Evolutionary conservation across 2,329 filamentous ascomycete genomes (phyloP).

Genomic region (Orbilia quercus): DNA sequence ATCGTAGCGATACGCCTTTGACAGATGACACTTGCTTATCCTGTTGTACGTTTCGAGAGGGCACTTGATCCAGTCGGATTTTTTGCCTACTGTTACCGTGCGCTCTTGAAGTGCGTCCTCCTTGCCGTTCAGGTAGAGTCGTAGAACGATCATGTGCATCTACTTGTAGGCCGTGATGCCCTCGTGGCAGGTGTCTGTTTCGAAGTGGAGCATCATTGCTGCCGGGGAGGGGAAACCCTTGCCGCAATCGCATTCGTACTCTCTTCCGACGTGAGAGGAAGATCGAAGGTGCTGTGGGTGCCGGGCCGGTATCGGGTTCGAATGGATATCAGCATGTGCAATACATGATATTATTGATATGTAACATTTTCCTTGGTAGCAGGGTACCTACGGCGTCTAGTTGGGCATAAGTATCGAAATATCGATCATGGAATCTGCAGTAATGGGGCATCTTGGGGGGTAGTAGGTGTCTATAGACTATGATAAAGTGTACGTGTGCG

Average conservation of each 20-base stretch:
- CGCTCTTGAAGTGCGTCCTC: neutral
- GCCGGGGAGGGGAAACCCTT: neutral
- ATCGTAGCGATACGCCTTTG: no score
- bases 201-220: neutral
- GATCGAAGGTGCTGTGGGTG: neutral
- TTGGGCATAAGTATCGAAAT: no score
- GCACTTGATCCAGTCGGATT: neutral
- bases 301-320: no score
- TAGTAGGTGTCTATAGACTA: no score
- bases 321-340: no score
- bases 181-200: neutral
- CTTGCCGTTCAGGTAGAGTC: neutral
- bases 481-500: no score
- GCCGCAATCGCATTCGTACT: constrained; percentile 1
- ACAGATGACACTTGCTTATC: neutral
- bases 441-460: no score
- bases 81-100: neutral
- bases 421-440: no score
- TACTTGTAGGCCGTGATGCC: neutral
- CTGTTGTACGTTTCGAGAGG: neutral
- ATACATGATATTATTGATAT: no score
- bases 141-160: neutral
- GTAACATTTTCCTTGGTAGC: no score
- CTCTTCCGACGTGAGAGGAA: neutral
- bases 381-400: no score